Base-by-base conservation (phyloP, 345 rosid species). In the Zanthoxylum bungeanum region DNA sequence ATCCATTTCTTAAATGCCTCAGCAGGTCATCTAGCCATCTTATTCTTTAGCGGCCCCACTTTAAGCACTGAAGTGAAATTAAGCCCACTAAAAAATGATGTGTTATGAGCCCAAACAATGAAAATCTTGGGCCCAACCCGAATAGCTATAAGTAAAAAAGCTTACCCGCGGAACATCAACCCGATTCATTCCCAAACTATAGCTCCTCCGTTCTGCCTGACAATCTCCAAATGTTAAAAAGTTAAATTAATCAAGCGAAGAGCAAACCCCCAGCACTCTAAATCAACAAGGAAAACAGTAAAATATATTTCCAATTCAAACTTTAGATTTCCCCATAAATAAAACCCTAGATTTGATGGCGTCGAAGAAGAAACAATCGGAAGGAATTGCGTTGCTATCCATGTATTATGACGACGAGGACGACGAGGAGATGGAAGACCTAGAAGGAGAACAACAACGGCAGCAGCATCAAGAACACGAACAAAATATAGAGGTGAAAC, bases 371-470 rank as follows among this genome's bases (percentile, higher is more conserved):
- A 91, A 86, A 57, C 90, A 80, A 7, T 75, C 87, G 17, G 98
- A 93, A 78, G 98, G 98, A 55, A 93, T 93, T 59, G 88, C 88
- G 55, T 81, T 89, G 16, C 86, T 93, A 0, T 93, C 98, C 36
- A 75, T 91, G 78, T 93, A 93, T 84, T 81, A 81, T 79, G 98
- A 87, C 31, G 93, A 87, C 25, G 93, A 89, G 61, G 97, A 93
- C 52, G 98, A 93, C 73, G 98, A 93, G 69, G 98, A 91, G 8
- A 89, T 89, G 92, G 97, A 88, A 69, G 91, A 91, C 49, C 73
- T 76, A 36, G 87, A 87, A 4, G 83, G 80, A 24, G 76, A 71
- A 19, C 61, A 49, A 10, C 68, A 9, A 8, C 72, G 17, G n/a
- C 64, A 44, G 10, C 36, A 9, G 17, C 66, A 33, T 4, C 73